These are phyloP conservation scores for Diaporthe longicolla DNA, from an alignment of 2,329 filamentous ascomycete species.

Conservation along the genomic window DNA sequence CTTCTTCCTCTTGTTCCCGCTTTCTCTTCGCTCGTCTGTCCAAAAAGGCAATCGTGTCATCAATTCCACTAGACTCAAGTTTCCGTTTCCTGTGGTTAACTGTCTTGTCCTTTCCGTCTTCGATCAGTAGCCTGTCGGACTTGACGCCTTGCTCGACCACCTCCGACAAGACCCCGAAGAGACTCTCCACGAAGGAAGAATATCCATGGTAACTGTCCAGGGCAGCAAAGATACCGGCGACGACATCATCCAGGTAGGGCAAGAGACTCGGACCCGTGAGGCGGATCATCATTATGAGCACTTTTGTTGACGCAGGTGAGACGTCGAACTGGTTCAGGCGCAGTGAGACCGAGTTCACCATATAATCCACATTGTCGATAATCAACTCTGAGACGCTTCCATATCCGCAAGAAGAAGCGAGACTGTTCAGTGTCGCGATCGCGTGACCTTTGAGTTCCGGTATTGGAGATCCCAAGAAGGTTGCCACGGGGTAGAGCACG, in stretches of 20 bases:
- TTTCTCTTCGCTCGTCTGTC: slow-evolving; percentile 71
- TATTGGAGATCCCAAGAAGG: slow-evolving; percentile 83
- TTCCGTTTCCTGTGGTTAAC: slow-evolving; percentile 60
- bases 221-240: slow-evolving; percentile 91
- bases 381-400: slow-evolving; percentile 81
- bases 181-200: slow-evolving; percentile 83
- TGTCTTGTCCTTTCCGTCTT: slow-evolving; percentile 53
- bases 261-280: slow-evolving; percentile 86
- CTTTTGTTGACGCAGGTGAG: slow-evolving; percentile 90
- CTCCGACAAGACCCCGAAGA: slow-evolving; percentile 87
- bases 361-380: slow-evolving; percentile 93
- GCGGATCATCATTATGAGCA: slow-evolving; percentile 93
- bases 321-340: slow-evolving; percentile 94
- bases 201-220: slow-evolving; percentile 98
- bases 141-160: slow-evolving; percentile 87
- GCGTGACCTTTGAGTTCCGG: slow-evolving; percentile 82
- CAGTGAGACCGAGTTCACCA: slow-evolving; percentile 91
- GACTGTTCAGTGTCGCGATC: slow-evolving; percentile 83
- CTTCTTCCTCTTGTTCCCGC: slow-evolving; percentile 50
- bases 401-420: slow-evolving; percentile 85
- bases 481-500: slow-evolving; percentile 89
- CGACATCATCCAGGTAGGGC: slow-evolving; percentile 91
- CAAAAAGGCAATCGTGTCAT: slow-evolving; percentile 69
- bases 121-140: slow-evolving; percentile 64
- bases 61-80: slow-evolving; percentile 54